A percentile compares a stretch with the other conserved stretches of the same genome.
Evolutionary conservation across 768 basidiomycete genomes (phyloP).

Genomic region (Tylopilus felleus): DNA sequence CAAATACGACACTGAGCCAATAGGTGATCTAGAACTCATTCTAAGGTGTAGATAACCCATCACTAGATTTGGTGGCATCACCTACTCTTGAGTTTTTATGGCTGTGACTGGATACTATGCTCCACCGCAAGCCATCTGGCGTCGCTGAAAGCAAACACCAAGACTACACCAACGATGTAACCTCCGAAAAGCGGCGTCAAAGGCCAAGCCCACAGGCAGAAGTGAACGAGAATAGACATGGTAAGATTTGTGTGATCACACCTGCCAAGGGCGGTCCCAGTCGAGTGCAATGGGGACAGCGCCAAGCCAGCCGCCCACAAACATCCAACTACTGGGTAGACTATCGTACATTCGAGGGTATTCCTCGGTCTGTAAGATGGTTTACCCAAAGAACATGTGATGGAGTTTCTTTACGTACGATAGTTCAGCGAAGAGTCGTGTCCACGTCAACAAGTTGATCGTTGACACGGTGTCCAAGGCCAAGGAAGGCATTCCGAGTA

Average conservation of each 20-base stretch:
- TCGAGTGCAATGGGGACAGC: slow-evolving; percentile 86
- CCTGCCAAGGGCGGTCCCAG: slow-evolving; percentile 99
- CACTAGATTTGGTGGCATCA: too few species aligned
- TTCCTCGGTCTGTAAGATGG: slow-evolving; percentile 44
- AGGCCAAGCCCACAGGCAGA: too few species aligned
- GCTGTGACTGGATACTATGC: slow-evolving; percentile 29
- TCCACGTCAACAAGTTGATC: slow-evolving; percentile 63
- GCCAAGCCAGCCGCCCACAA: slow-evolving; percentile 78
- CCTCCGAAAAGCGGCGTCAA: slow-evolving; percentile 67
- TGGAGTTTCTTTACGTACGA: slow-evolving; percentile 50
- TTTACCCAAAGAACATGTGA: not conserved
- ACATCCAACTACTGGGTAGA: slow-evolving; percentile 71
- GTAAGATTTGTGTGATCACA: slow-evolving; percentile 33
- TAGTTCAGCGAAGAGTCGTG: slow-evolving; percentile 76
- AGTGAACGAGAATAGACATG: not conserved
- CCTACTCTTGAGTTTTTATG: slow-evolving; percentile 21
- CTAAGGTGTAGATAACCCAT: slow-evolving; percentile 2
- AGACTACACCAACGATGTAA: slow-evolving; percentile 57
- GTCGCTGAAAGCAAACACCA: slow-evolving; percentile 47
- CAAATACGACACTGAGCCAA: slow-evolving; percentile 72
- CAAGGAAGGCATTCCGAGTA: slow-evolving; percentile 59
- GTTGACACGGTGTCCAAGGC: slow-evolving; percentile 41
- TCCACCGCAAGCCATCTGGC: slow-evolving; percentile 38
- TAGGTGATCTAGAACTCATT: slow-evolving; percentile 64
- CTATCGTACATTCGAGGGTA: slow-evolving; percentile 71